Percentiles rank a stretch among this genome's conserved stretches.
Evolutionary conservation across 306 rosid genomes (phyloP).

Genomic region (Cucumis hystrix): DNA sequence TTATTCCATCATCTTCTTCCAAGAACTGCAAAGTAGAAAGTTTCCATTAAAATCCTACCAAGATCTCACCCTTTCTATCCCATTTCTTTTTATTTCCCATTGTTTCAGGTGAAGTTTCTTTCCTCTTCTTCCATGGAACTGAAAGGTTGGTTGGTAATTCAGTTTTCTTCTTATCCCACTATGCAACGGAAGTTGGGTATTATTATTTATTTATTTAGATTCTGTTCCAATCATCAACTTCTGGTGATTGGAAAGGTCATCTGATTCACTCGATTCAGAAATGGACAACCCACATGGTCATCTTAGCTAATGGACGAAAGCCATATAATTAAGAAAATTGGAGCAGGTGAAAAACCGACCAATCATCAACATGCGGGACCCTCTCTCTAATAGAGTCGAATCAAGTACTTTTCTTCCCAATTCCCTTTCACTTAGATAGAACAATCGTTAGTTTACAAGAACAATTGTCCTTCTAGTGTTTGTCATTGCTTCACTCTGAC

Average conservation of each 20-base stretch:
- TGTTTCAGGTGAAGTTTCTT: not conserved
- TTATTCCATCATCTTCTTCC: not conserved
- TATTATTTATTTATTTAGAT: not conserved
- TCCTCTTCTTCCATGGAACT: not conserved
- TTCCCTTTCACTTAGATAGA: not conserved
- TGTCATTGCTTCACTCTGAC: not conserved
- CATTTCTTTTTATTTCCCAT: not conserved
- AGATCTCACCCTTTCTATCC: not conserved
- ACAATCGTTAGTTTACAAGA: not conserved
- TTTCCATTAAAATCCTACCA: not conserved
- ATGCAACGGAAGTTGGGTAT: not conserved
- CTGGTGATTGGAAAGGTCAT: not conserved
- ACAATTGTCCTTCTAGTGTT: not conserved
- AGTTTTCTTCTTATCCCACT: not conserved
- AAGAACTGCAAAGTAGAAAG: not conserved
- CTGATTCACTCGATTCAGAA: not conserved
- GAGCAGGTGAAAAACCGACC: constrained; percentile 11
- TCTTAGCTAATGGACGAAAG: not conserved
- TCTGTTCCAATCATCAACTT: constrained; percentile 4
- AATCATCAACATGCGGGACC: not conserved
- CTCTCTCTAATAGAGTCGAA: not conserved
- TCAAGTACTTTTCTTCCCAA: not conserved
- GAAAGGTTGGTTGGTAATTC: not conserved
- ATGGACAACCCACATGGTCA: constrained; percentile 5
- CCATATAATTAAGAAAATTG: not conserved